phyloP scores from a whole-genome alignment of 129 eudicot genomes.

The Solidago caesia region DNA sequence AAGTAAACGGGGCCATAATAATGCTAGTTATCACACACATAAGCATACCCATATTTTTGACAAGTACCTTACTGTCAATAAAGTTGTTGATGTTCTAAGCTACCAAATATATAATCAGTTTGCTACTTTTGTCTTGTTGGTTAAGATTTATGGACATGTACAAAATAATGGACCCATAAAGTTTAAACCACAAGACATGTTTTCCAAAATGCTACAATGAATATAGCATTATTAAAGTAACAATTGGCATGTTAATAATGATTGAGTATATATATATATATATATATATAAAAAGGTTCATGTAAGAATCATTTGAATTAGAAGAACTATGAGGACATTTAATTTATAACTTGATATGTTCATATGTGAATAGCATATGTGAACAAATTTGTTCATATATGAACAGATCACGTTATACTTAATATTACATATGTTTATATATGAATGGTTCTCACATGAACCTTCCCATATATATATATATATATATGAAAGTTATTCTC shows the following conservation, averaged over 20 bases:
- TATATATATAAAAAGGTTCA: no score
- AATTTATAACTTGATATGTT: no score
- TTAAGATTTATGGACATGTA: slow-evolving; percentile 10
- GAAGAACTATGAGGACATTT: no score
- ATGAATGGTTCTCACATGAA: no score
- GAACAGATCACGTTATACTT: no score
- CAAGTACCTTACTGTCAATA: not conserved
- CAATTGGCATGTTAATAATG: slow-evolving; percentile 14
- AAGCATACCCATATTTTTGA: not conserved
- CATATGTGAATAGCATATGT: no score
- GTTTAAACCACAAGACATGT: slow-evolving; percentile 17
- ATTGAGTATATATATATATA: slow-evolving; percentile 7
- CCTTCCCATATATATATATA: no score
- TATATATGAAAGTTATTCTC: slow-evolving; percentile 20
- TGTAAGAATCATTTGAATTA: no score
- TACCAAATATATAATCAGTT: slow-evolving; percentile 4
- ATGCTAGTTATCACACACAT: not conserved
- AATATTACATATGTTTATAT: no score
- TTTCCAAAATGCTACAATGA: slow-evolving; percentile 15
- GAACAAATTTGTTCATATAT: no score
- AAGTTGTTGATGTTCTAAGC: slow-evolving; percentile 10
- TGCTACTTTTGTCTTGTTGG: slow-evolving; percentile 27
- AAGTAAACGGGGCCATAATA: no score
- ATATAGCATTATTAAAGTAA: slow-evolving; percentile 27
- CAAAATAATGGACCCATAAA: slow-evolving; percentile 26